Evolutionary conservation across 78 protist genomes (phyloP).

Genomic region (Dictyostelium capitatum): DNA sequence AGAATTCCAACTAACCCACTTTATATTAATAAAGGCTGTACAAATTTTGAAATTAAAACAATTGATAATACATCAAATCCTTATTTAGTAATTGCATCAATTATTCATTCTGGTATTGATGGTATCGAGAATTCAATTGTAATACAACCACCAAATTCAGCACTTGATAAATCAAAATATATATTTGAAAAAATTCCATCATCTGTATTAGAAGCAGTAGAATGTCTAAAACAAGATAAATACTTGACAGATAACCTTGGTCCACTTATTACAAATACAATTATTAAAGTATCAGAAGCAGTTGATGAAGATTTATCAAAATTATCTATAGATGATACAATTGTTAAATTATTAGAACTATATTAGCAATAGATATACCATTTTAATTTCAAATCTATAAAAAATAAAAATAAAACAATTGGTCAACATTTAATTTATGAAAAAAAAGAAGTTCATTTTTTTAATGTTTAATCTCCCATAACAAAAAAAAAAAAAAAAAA

Average conservation of each 20-base stretch:
- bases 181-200: neutral
- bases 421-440: no score
- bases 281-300: neutral
- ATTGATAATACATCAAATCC: constrained; percentile 52
- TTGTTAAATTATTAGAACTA: neutral
- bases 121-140: neutral
- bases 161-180: neutral
- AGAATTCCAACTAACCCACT: constrained; percentile 36
- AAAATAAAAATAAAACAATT: no score
- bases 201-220: neutral
- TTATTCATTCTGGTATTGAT: constrained; percentile 19
- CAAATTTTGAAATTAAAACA: constrained; percentile 58
- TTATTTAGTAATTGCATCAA: constrained; percentile 25
- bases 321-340: neutral
- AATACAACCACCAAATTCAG: constrained; percentile 26
- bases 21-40: neutral
- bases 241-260: neutral
- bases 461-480: no score
- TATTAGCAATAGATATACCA: no score
- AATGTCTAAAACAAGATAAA: neutral
- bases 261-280: neutral
- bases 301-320: neutral
- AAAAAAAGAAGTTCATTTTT: no score
- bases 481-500: no score
- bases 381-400: no score